Conservation (phyloP, 2,329 filamentous ascomycete genomes). For the Tolypocladium guangdongense region DNA sequence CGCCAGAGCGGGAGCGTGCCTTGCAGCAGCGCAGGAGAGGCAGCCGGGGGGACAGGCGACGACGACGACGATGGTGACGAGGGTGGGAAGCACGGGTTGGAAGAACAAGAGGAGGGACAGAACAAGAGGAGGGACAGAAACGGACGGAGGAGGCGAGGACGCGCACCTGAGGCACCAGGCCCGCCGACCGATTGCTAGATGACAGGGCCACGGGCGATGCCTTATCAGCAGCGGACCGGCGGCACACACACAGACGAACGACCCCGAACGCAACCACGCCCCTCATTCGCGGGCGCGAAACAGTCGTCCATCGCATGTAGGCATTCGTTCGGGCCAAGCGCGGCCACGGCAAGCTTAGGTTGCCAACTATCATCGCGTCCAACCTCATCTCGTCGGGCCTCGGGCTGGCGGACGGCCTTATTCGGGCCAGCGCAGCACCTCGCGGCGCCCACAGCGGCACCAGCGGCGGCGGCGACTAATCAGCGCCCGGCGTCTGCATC, state of each 20-base stretch:
- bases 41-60: background rate
- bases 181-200: background rate
- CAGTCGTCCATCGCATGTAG: no score
- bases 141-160: background rate
- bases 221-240: background rate
- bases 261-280: no score
- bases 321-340: no score
- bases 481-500: background rate
- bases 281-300: no score
- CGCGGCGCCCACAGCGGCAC: background rate
- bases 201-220: background rate
- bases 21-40: background rate
- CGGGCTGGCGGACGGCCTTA: background rate
- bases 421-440: background rate
- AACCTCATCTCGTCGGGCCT: no score
- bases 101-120: background rate
- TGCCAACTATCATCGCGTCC: no score
- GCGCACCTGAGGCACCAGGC: background rate
- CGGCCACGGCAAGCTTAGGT: no score
- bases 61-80: background rate
- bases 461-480: background rate
- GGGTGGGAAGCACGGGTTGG: no score
- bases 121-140: background rate
- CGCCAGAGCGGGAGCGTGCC: no score
- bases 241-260: no score